Evolutionary conservation across 139 green algal species (phyloP).

Genomic region (Micractinium conductrix): DNA sequence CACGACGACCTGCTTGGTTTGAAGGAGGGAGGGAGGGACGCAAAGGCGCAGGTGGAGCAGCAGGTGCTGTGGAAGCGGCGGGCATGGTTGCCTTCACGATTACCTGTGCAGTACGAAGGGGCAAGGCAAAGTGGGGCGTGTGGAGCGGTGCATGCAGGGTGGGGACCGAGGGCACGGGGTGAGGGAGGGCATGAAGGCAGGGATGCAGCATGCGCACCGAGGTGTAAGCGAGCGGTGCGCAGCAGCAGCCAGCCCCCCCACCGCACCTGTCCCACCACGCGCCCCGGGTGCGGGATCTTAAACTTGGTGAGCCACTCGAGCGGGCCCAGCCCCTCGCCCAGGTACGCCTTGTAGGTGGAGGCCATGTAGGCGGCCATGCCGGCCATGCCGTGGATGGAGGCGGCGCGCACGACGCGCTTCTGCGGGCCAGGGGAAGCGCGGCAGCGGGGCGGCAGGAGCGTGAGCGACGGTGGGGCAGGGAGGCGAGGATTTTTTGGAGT

Average conservation of each 20-base stretch:
- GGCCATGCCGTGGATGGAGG: conserved; percentile 92
- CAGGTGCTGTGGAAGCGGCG: neutral
- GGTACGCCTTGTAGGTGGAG: conserved; percentile 90
- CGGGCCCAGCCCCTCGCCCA: conserved; percentile 88
- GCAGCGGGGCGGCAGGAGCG: neutral
- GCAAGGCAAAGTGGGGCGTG: too few relatives aligned
- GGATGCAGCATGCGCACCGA: too few relatives aligned
- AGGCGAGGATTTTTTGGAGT: too few relatives aligned
- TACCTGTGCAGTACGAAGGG: too few relatives aligned
- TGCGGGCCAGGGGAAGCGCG: neutral
- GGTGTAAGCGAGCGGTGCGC: too few relatives aligned
- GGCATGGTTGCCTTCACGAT: too few relatives aligned
- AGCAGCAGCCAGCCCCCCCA: neutral
- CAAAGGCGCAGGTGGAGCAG: too few relatives aligned
- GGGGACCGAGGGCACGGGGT: too few relatives aligned
- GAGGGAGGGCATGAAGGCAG: too few relatives aligned
- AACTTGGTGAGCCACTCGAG: conserved; percentile 69
- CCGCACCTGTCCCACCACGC: conserved; percentile 62
- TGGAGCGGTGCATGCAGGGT: too few relatives aligned
- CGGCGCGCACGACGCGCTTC: conserved; percentile 77
- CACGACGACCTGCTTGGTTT: too few relatives aligned
- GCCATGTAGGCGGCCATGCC: conserved; percentile 90
- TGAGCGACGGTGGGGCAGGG: neutral
- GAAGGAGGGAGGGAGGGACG: too few relatives aligned
- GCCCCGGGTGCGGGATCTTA: conserved; percentile 95